A percentile compares a stretch with the other conserved stretches of the same genome.
phyloP scores from a whole-genome alignment of 768 basidiomycete genomes.

The Butyriboletus loyo region DNA sequence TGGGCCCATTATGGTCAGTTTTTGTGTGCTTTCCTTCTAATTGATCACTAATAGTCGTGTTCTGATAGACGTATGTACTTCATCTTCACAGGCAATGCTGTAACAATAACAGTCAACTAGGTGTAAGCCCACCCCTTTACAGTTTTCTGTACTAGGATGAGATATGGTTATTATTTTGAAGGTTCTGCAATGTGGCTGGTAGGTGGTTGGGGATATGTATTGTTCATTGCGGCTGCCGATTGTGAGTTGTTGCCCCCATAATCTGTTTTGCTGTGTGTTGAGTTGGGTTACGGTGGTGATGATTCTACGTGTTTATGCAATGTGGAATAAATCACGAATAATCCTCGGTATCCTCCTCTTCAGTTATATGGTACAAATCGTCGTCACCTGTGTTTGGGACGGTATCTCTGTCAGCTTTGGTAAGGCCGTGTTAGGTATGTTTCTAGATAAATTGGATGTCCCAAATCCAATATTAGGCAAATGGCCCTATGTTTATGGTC shows the following conservation, averaged over 20 bases:
- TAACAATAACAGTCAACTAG: not conserved
- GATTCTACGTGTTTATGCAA: conserved; percentile 16
- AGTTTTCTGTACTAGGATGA: not conserved
- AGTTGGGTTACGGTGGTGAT: conserved; percentile 10
- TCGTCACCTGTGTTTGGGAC: not conserved
- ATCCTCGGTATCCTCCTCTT: conserved; percentile 6
- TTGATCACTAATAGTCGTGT: not conserved
- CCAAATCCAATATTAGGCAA: not conserved
- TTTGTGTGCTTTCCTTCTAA: not conserved
- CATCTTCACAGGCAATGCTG: not conserved
- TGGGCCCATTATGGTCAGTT: conserved; percentile 7
- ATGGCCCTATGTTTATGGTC: not conserved
- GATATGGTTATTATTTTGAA: not conserved
- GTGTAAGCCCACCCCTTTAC: conserved; percentile 3
- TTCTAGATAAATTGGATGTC: not conserved
- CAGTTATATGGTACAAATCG: not conserved
- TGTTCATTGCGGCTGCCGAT: conserved; percentile 16
- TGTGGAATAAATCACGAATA: conserved; percentile 6
- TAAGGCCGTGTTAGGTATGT: conserved; percentile 3
- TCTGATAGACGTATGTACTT: conserved; percentile 3
- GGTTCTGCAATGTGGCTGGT: not conserved
- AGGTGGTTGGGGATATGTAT: conserved; percentile 5
- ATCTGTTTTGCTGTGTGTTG: not conserved
- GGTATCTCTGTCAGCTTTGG: not conserved
- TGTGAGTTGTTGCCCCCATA: not conserved